Evolutionary conservation across 2,329 filamentous ascomycete species (phyloP).

Genomic region (Nigrospora osmanthi): DNA sequence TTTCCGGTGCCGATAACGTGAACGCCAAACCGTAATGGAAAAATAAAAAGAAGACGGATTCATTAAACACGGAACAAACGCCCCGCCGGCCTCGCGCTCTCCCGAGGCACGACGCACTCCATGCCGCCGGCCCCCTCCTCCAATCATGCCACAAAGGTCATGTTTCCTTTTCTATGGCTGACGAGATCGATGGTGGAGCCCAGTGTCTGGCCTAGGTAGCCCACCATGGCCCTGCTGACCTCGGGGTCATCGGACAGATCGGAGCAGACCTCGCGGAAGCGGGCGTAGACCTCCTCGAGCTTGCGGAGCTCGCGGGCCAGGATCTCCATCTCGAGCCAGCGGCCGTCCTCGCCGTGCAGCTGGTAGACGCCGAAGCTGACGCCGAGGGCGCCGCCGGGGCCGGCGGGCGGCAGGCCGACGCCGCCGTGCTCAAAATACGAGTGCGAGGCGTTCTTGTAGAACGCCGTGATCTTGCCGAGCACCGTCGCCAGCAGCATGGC

Average conservation of each 20-base stretch:
- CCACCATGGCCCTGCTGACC: slow-evolving; percentile 36
- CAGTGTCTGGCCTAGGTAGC: slow-evolving; percentile 34
- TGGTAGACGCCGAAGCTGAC: slow-evolving; percentile 36
- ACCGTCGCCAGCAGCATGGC: slow-evolving; percentile 43
- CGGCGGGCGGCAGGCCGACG: slow-evolving; percentile 8
- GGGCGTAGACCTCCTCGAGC: slow-evolving; percentile 36
- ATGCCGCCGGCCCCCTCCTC: too few relatives aligned
- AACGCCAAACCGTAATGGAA: too few relatives aligned
- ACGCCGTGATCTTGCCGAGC: slow-evolving; percentile 37
- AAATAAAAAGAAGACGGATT: too few relatives aligned
- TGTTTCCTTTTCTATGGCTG: slow-evolving; percentile 25
- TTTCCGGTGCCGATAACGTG: too few relatives aligned
- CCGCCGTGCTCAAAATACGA: slow-evolving; percentile 26
- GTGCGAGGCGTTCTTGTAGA: slow-evolving; percentile 34
- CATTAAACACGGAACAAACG: too few relatives aligned
- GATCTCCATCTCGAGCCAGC: slow-evolving; percentile 39
- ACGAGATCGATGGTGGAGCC: slow-evolving; percentile 33
- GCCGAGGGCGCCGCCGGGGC: slow-evolving; percentile 17
- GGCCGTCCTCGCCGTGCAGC: slow-evolving; percentile 35
- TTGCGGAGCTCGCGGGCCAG: slow-evolving; percentile 38
- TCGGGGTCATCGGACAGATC: slow-evolving; percentile 31
- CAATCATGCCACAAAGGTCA: slow-evolving; percentile 11
- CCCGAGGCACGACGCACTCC: too few relatives aligned
- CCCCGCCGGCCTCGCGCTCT: too few relatives aligned
- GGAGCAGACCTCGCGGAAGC: slow-evolving; percentile 32